These are phyloP conservation scores for Platanus orientalis DNA, from an alignment of 164 flowering plant species.

Conservation along the genomic window DNA sequence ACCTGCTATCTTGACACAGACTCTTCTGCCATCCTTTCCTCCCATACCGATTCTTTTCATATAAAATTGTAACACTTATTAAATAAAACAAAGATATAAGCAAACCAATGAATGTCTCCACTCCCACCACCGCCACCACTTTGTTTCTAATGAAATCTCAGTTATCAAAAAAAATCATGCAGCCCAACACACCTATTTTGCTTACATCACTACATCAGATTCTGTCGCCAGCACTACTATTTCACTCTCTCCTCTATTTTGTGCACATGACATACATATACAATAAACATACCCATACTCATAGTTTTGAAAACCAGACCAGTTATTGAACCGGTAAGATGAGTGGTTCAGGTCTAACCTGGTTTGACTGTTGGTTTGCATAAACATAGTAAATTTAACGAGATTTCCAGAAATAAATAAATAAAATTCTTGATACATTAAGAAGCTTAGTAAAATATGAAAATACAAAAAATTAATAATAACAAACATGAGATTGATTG, in stretches of 20 bases:
- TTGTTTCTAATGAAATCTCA: neutral
- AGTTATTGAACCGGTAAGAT: too few relatives aligned
- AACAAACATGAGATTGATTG: too few relatives aligned
- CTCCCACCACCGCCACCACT: neutral
- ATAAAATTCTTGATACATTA: too few relatives aligned
- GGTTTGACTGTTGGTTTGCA: too few relatives aligned
- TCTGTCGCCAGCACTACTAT: conserved; percentile 17
- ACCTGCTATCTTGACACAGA: conserved; percentile 9
- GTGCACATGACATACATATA: conserved; percentile 16
- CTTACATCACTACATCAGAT: conserved; percentile 30
- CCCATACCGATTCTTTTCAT: conserved; percentile 16
- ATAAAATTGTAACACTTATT: neutral
- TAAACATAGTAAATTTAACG: too few relatives aligned
- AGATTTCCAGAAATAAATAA: too few relatives aligned
- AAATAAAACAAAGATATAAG: neutral
- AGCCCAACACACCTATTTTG: conserved; percentile 17
- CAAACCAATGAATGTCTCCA: neutral
- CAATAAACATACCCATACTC: neutral
- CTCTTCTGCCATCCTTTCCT: conserved; percentile 1
- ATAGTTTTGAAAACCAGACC: too few relatives aligned
- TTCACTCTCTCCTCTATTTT: conserved; percentile 14
- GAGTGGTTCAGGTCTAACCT: too few relatives aligned
- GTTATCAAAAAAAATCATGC: conserved; percentile 26
- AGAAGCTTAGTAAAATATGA: too few relatives aligned
- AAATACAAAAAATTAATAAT: too few relatives aligned